phyloP scores from a whole-genome alignment of 208 protist genomes.

The Crithidia mellificae region DNA sequence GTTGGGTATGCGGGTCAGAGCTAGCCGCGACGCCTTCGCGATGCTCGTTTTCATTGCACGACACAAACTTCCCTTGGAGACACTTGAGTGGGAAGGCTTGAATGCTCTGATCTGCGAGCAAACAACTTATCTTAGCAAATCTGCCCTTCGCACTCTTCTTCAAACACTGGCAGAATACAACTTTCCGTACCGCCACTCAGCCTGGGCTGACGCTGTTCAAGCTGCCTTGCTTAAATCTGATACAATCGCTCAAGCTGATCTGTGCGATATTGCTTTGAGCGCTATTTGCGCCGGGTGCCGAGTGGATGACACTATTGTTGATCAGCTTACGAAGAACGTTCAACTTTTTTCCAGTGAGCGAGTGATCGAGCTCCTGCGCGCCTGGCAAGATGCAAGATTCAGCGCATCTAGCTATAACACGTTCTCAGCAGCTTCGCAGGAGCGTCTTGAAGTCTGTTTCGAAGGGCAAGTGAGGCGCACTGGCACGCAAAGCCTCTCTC shows the following conservation, averaged over 20 bases:
- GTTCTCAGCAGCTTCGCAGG: background rate
- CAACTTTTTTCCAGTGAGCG: background rate
- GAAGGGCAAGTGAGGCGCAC: no score
- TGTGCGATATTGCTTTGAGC: background rate
- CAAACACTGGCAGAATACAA: background rate
- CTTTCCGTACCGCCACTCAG: background rate
- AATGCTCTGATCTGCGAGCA: background rate
- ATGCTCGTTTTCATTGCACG: constrained; percentile 5
- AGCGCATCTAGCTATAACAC: background rate
- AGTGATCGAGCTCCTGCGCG: background rate
- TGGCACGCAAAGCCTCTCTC: no score
- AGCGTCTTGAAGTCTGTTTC: background rate
- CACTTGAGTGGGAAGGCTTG: constrained; percentile 10
- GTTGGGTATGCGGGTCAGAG: constrained; percentile 3
- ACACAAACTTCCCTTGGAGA: constrained; percentile 13
- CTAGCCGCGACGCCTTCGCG: background rate
- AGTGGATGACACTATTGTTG: background rate
- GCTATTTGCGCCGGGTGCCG: constrained; percentile 4
- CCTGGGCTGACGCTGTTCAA: constrained; percentile 18
- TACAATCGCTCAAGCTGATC: background rate
- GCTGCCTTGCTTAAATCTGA: background rate
- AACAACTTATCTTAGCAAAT: background rate
- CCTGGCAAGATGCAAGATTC: background rate
- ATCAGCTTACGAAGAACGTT: background rate
- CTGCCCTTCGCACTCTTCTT: constrained; percentile 2